These are phyloP conservation scores for Exophiala phaeomuriformis DNA, from an alignment of 2,329 filamentous ascomycete species.

Conservation along the genomic window DNA sequence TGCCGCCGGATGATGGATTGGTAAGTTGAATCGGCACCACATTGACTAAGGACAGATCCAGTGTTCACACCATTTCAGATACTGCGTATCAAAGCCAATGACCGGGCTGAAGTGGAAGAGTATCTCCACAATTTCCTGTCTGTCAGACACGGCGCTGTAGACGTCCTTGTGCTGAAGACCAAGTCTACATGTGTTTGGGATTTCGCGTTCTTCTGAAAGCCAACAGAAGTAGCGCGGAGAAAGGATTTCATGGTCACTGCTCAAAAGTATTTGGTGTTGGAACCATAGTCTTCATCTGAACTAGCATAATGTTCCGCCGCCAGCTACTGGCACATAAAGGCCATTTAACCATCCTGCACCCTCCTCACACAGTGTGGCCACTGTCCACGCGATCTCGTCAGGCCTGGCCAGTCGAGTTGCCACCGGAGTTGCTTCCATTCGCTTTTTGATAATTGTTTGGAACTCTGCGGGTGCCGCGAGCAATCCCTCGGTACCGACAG, in stretches of 20 bases:
- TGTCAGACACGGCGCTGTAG: neutral
- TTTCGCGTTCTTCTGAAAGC: too few species aligned
- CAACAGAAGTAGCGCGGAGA: neutral
- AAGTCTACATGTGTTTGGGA: neutral
- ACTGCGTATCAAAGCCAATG: too few species aligned
- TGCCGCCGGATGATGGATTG: constrained; percentile 1
- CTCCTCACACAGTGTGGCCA: constrained; percentile 41
- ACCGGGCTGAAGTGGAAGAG: too few species aligned
- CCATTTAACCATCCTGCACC: constrained; percentile 46
- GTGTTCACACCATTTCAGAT: neutral
- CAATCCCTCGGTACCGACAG: constrained; percentile 28
- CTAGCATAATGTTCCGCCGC: neutral
- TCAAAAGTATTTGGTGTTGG: neutral
- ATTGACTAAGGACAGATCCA: neutral
- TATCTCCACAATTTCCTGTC: neutral
- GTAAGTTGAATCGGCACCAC: neutral
- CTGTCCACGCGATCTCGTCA: constrained; percentile 43
- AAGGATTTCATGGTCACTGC: neutral
- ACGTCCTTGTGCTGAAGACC: neutral
- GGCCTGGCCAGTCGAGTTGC: constrained; percentile 38
- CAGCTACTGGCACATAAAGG: constrained; percentile 30
- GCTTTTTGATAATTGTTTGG: constrained; percentile 39
- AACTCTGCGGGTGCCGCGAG: constrained; percentile 35
- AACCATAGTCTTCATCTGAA: neutral
- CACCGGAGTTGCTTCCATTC: constrained; percentile 41